Evolutionary conservation across 108 stramenopile species (phyloP).

Genomic region (Bacterosira constricta): DNA sequence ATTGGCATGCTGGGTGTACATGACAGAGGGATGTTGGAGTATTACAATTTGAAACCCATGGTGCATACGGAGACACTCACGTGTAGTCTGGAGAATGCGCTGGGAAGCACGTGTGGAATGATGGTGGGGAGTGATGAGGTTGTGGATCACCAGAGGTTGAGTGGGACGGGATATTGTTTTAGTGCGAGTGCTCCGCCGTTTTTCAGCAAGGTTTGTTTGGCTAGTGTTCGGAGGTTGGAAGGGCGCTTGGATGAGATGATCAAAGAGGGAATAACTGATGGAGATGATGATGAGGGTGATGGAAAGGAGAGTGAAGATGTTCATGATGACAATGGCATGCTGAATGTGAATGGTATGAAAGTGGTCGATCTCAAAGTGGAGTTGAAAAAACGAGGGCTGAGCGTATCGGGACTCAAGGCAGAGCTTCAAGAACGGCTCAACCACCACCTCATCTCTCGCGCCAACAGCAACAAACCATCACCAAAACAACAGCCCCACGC

Average conservation of each 20-base stretch:
- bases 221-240: conserved; percentile 34
- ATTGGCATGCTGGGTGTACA: conserved; percentile 91
- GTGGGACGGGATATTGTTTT: conserved; percentile 98
- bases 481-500: not conserved
- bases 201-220: conserved; percentile 53
- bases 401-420: conserved; percentile 6
- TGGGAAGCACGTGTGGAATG: conserved; percentile 96
- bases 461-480: not conserved
- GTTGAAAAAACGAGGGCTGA: conserved; percentile 18
- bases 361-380: conserved; percentile 7
- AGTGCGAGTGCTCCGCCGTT: conserved; percentile 98
- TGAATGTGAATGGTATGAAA: conserved; percentile 9
- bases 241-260: conserved; percentile 20
- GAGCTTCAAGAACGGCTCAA: conserved; percentile 17
- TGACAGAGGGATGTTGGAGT: conserved; percentile 87
- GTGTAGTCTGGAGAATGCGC: conserved; percentile 90
- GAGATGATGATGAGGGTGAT: not conserved
- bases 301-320: not conserved
- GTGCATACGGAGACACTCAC: conserved; percentile 91
- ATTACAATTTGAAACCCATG: conserved; percentile 64
- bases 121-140: conserved; percentile 96
- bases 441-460: not conserved
- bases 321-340: not conserved
- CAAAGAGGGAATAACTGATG: not conserved
- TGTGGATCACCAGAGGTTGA: conserved; percentile 96